Conservation (phyloP, 2,329 filamentous ascomycete genomes). For the Davidsoniella eucalypti region DNA sequence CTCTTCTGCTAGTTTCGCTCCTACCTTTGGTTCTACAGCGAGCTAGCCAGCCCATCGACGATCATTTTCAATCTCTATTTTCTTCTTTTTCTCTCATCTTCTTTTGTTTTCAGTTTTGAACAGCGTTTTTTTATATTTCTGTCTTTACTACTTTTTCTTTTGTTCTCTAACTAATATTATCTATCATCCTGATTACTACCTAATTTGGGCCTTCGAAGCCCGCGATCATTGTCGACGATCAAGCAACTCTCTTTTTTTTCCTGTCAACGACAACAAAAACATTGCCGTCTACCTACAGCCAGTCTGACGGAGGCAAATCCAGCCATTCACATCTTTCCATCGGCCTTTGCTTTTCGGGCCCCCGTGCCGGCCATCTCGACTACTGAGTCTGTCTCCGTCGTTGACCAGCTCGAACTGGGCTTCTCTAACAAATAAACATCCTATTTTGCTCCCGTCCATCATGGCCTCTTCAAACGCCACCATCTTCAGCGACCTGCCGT, state of each 20-base stretch:
- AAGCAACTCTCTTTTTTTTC: no score
- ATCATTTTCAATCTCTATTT: background rate
- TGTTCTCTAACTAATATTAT: background rate
- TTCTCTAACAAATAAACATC: background rate
- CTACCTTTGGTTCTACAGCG: no score
- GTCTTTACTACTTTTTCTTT: background rate
- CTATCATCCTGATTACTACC: background rate
- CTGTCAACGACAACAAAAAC: no score
- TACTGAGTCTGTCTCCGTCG: background rate
- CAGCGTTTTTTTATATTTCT: background rate
- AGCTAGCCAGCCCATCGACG: no score
- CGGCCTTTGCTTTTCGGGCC: background rate
- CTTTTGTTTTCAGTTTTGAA: background rate
- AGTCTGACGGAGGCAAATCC: no score
- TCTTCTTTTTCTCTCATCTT: background rate
- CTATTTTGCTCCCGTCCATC: background rate
- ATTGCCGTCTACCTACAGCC: no score
- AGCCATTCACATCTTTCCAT: background rate
- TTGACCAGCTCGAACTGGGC: background rate
- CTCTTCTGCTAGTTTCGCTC: no score
- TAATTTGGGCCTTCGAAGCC: background rate
- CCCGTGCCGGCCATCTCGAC: background rate
- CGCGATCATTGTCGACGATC: no score
- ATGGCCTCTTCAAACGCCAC: constrained; percentile 22
- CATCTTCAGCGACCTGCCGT: constrained; percentile 50